phyloP scores from a whole-genome alignment of 306 rosid species.

The Elaeagnus macrophylla region DNA sequence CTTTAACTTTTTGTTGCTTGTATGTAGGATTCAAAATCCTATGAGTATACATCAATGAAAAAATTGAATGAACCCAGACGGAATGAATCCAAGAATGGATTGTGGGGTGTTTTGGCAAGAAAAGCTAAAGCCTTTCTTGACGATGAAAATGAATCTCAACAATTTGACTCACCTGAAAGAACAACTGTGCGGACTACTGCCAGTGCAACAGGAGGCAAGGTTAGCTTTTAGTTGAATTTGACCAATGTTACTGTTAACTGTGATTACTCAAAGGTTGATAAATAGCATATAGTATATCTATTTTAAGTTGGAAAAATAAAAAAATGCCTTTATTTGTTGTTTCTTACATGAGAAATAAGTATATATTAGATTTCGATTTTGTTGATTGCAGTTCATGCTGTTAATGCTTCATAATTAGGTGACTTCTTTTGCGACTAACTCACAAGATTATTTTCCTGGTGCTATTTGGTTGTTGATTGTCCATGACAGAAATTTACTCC shows the following conservation, averaged over 20 bases:
- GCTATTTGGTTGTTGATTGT: conserved; percentile 14
- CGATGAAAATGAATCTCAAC: conserved; percentile 45
- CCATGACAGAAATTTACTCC: conserved; percentile 41
- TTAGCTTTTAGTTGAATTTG: conserved; percentile 23
- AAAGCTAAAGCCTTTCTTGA: conserved; percentile 84
- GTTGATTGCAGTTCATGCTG: conserved; percentile 7
- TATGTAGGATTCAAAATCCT: conserved; percentile 42
- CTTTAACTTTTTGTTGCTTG: conserved; percentile 8
- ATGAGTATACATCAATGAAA: conserved; percentile 75
- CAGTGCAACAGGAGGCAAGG: conserved; percentile 50
- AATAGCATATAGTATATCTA: not conserved
- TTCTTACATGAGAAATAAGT: not conserved
- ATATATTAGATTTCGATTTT: not conserved
- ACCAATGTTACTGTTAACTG: conserved; percentile 1
- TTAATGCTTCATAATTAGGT: conserved; percentile 9
- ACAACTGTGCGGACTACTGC: conserved; percentile 33
- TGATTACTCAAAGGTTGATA: not conserved
- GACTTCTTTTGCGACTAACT: conserved; percentile 9
- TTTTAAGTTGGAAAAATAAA: not conserved
- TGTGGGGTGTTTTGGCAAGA: conserved; percentile 87
- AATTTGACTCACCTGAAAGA: conserved; percentile 34
- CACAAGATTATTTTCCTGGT: conserved; percentile 9
- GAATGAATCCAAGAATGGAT: conserved; percentile 66
- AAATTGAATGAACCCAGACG: conserved; percentile 51
- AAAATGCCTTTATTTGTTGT: not conserved